Conservation (phyloP, 73 alveolate genomes). For the Durusdinium trenchii region DNA sequence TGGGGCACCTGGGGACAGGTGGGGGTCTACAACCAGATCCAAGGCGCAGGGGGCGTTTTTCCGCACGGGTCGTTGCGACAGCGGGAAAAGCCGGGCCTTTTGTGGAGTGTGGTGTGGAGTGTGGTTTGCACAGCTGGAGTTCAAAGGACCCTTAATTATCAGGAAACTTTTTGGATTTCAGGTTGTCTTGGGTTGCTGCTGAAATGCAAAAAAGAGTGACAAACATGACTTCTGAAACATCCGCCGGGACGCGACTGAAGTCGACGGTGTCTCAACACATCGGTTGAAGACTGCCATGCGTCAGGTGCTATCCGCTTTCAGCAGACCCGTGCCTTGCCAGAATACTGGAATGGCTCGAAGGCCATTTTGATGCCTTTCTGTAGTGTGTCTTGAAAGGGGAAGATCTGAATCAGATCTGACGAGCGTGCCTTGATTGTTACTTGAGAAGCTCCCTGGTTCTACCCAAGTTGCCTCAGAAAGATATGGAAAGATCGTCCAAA, state of each 20-base stretch:
- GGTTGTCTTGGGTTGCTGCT: not conserved
- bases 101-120: not conserved
- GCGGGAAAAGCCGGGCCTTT: not conserved
- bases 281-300: not conserved
- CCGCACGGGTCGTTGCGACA: no score
- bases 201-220: not conserved
- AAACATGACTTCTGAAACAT: not conserved
- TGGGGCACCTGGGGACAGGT: conserved; percentile 94
- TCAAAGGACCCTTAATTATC: not conserved
- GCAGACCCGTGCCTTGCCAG: conserved; percentile 17
- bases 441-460: not conserved
- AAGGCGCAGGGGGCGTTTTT: conserved; percentile 22
- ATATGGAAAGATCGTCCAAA: not conserved
- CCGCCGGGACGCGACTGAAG: not conserved
- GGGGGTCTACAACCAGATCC: conserved; percentile 79
- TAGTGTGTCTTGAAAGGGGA: no score
- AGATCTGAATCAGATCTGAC: not conserved
- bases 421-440: not conserved
- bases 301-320: conserved; percentile 84
- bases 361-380: not conserved
- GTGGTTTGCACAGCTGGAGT: not conserved
- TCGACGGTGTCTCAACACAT: not conserved
- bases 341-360: not conserved
- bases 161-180: not conserved
- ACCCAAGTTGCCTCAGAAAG: not conserved